Base-by-base conservation (phyloP, 2,329 filamentous ascomycete genomes). In the Cytospora schulzeri region DNA sequence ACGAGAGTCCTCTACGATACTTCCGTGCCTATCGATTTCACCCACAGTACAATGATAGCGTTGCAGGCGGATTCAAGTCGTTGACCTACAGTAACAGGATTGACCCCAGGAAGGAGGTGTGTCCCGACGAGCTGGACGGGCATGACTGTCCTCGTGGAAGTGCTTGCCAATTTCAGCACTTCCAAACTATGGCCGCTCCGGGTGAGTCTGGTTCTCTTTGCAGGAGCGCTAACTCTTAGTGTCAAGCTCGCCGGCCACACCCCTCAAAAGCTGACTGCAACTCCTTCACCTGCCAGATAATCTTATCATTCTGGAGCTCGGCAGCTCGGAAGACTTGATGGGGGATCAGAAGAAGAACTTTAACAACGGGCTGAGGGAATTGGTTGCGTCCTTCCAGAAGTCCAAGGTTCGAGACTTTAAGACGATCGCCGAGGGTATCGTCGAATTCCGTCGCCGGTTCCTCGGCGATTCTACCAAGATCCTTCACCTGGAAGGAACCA, bases 41-140 rank as follows among this genome's bases (percentile, higher is more conserved):
- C 74, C 91, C 92, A 35, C 81, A 85, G 59, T 98, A 88, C 77
- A 80, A 82, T 69, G 76, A 89, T 57, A 80, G 86, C 63, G 88
- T 97, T 64, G 75, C 86, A 63, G 90, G 89, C 67, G 94, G 94
- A 52, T 89, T 93, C 73, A 89, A 90, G 73, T 98, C 95, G 68
- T 83, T 96, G 80, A 98, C 93, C 52, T 98, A 94, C 79, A 97
- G 92, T 79, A 91, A 96, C 77, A 89, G 88, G 70, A 96, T 99
- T 77, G 88, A 97, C 74, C 83, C 88, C 28, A 82, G 86, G 66
- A 88, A 85, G 70, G 85, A 86, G 67, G 73, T 98, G 57, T 99
- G 95, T 76, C 89, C 87, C 45, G 89, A 86, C 71, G 91, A 96
- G 76, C 79, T 91, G 68, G 81, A 83, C 56, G 88, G 88, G 60